phyloP scores from a whole-genome alignment of 176 grass and related monocot genomes.

The Ensete glaucum region DNA sequence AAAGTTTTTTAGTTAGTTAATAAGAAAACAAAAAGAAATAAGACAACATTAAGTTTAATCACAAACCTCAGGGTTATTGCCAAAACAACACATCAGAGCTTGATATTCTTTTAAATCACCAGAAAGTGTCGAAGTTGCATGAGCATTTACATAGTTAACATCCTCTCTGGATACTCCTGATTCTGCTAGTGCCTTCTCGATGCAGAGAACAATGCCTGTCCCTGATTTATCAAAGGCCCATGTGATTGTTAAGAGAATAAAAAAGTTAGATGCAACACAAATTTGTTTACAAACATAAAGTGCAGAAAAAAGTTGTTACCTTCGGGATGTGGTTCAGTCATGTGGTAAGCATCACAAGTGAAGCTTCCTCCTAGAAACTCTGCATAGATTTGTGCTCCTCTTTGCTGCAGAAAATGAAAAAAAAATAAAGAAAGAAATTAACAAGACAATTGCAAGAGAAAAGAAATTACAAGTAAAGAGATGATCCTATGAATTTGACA shows the following conservation, averaged over 20 bases:
- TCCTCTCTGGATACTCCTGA: constrained; percentile 81
- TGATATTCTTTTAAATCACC: constrained; percentile 96
- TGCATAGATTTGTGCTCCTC: constrained; percentile 89
- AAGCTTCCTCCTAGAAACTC: constrained; percentile 99
- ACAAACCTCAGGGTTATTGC: constrained; percentile 72
- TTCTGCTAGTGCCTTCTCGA: constrained; percentile 81
- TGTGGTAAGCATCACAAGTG: constrained; percentile 97
- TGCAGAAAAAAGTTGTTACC: constrained; percentile 34
- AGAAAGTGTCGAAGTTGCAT: constrained; percentile 88
- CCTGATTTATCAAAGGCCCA: constrained; percentile 39
- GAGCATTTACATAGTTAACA: constrained; percentile 95
- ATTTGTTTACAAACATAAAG: not conserved
- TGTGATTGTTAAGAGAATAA: not conserved
- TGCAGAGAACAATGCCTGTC: constrained; percentile 79
- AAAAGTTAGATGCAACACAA: not conserved
- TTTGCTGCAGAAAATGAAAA: constrained; percentile 40
- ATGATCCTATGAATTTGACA: constrained; percentile 11
- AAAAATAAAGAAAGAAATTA: constrained; percentile 5
- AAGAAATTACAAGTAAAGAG: constrained; percentile 2
- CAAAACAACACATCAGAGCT: constrained; percentile 77
- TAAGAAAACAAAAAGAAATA: constrained; percentile 4
- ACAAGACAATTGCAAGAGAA: constrained; percentile 13
- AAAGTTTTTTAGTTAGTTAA: constrained; percentile 22
- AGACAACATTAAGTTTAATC: constrained; percentile 14
- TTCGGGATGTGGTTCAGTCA: constrained; percentile 98